Evolutionary conservation across 805 yeast species (phyloP).

Genomic region (Debaryomyces maramus): DNA sequence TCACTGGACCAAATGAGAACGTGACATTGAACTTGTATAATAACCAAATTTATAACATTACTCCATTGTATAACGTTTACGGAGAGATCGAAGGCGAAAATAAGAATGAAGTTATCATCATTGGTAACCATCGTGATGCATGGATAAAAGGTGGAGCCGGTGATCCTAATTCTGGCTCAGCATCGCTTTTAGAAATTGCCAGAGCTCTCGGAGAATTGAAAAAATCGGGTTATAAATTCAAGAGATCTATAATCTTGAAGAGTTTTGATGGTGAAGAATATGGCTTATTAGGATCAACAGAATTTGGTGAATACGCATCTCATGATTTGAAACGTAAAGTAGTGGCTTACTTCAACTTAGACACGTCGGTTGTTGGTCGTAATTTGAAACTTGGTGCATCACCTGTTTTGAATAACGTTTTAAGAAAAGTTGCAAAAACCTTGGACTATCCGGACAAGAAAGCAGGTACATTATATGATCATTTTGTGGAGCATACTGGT

Average conservation of each 20-base stretch:
- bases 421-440: conserved; percentile 45
- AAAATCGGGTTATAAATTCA: conserved; percentile 37
- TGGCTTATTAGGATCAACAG: conserved; percentile 57
- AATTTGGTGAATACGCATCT: conserved; percentile 51
- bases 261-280: conserved; percentile 49
- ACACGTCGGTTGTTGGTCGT: conserved; percentile 54
- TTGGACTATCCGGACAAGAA: conserved; percentile 44
- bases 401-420: conserved; percentile 53
- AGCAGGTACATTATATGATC: conserved; percentile 47
- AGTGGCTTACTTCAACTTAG: conserved; percentile 53
- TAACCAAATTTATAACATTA: conserved; percentile 39
- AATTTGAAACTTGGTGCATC: conserved; percentile 49
- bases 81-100: conserved; percentile 44
- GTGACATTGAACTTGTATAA: conserved; percentile 41
- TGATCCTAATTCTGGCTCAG: conserved; percentile 48
- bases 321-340: conserved; percentile 40
- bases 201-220: conserved; percentile 42
- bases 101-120: conserved; percentile 38
- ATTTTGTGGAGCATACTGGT: conserved; percentile 40
- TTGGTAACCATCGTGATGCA: conserved; percentile 49
- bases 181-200: conserved; percentile 42
- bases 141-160: conserved; percentile 52
- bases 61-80: conserved; percentile 44
- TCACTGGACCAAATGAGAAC: conserved; percentile 39
- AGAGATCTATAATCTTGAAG: conserved; percentile 38